Base-by-base conservation (phyloP, 176 grass and related monocot genomes). In the Metroxylon sagu region DNA sequence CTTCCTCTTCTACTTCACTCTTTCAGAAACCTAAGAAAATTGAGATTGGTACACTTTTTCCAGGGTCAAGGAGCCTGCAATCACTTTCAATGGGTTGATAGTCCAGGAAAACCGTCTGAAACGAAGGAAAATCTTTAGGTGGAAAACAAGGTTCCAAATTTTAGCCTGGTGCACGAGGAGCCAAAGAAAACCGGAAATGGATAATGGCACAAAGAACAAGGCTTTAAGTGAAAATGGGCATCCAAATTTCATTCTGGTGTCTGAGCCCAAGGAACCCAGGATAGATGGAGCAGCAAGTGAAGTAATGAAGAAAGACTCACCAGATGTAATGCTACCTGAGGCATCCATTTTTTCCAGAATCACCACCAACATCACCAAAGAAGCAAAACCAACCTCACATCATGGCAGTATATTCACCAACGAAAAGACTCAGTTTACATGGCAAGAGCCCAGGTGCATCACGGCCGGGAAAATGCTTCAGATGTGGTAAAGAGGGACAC, bases 61-160 rank as follows among this genome's bases (percentile, higher is more conserved):
- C 59, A 88, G 85, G 80, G 76, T 58, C 28, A 88, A 17, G 80
- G 80, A 62, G 80, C 72, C 25, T 88, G 76, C 59, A 49, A 49
- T 53, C 52, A 70, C 52, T 35, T 19, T 21, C 28, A 70, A 26
- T 66, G 25, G 67, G 15, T 76, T 53, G 53, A 53, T 48, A 48
- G 6, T 57, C 29, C n/a, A 26, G 57, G 54, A 29, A n/a, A 72
- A 43, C 26, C 6, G 28, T 57, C n/a, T 17, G 49, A 50, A 50
- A 60, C 14, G 50, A 48, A 16, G 64, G 50, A 56, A 19, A 18
- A 26, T 7, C 49, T 28, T 15, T 5, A 51, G 21, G 5, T 3
- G 25, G n/a, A 72, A 35, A 18, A 26, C 19, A 65, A 39, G 48
- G 19, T 50, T 26, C 8, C 52, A 35, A 52, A 28, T 4, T 17